phyloP scores from a whole-genome alignment of 2,329 filamentous ascomycete genomes.

The Aspergillus tubingensis region DNA sequence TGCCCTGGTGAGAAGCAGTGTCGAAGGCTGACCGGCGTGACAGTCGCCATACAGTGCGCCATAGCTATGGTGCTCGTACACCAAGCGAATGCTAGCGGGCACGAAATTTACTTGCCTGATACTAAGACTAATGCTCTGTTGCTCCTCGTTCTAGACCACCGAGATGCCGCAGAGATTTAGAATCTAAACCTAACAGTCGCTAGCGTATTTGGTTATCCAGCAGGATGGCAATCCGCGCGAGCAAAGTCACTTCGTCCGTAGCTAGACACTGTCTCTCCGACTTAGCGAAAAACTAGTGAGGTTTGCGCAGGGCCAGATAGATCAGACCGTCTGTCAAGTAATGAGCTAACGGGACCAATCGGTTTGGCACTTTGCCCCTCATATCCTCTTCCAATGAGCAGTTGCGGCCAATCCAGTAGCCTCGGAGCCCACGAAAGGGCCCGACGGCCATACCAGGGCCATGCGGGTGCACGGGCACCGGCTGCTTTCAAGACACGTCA shows the following conservation, averaged over 20 bases:
- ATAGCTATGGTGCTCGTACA: not conserved
- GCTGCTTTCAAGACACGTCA: constrained; percentile 1
- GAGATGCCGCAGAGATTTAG: not conserved
- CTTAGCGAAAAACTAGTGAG: not conserved
- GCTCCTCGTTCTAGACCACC: not conserved
- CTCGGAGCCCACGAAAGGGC: not conserved
- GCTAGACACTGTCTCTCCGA: not conserved
- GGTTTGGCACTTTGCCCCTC: not conserved
- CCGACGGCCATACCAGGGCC: not conserved
- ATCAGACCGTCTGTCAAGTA: not conserved
- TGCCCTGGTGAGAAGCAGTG: not conserved
- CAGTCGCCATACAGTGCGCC: not conserved
- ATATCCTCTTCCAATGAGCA: not conserved
- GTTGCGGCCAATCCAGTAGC: not conserved
- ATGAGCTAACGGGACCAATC: not conserved
- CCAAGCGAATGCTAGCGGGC: not conserved
- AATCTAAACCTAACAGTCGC: not conserved
- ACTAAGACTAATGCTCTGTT: not conserved
- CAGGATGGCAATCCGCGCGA: not conserved
- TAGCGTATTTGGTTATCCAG: not conserved
- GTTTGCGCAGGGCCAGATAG: not conserved
- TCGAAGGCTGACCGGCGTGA: not conserved
- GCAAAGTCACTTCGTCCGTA: not conserved
- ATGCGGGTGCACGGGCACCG: constrained; percentile 8
- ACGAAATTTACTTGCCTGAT: not conserved